A percentile compares a stretch with the other conserved stretches of the same genome.
phyloP scores from a whole-genome alignment of 306 rosid genomes.

The Vicia villosa region DNA sequence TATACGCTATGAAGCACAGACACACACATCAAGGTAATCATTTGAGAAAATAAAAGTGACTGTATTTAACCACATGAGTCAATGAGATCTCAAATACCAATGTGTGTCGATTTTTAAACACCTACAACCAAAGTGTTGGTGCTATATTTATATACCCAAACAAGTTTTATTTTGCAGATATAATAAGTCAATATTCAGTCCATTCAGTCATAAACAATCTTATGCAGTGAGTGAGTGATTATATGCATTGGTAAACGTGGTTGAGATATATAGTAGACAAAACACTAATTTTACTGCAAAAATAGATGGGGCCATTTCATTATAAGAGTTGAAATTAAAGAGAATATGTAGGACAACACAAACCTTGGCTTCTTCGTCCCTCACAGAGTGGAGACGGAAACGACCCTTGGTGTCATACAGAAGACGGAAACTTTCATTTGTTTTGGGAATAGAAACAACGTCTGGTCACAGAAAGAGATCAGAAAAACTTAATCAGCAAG shows the following conservation, averaged over 20 bases:
- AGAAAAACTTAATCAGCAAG: background rate
- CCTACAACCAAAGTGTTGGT: background rate
- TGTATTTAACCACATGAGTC: background rate
- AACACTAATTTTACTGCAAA: background rate
- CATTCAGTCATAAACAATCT: background rate
- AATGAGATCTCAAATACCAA: background rate
- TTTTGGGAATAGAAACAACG: slow-evolving; percentile 1
- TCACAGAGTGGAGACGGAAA: slow-evolving; percentile 65
- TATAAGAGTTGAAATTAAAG: background rate
- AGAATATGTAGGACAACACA: slow-evolving; percentile 6
- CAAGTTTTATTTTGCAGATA: background rate
- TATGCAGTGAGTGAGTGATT: background rate
- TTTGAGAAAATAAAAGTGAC: background rate
- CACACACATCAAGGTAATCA: background rate
- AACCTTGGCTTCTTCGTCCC: slow-evolving; percentile 84
- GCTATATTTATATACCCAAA: background rate
- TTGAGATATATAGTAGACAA: background rate
- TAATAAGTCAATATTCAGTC: background rate
- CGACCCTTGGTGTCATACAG: slow-evolving; percentile 73
- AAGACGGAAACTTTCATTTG: slow-evolving; percentile 44
- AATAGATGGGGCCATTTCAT: background rate
- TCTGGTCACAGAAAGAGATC: background rate
- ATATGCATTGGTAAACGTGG: background rate
- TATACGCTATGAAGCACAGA: background rate
- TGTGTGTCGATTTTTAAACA: background rate